These are phyloP conservation scores for Cladosporium sp. DNA, from an alignment of 2,329 filamentous ascomycete genomes.

Conservation along the genomic window DNA sequence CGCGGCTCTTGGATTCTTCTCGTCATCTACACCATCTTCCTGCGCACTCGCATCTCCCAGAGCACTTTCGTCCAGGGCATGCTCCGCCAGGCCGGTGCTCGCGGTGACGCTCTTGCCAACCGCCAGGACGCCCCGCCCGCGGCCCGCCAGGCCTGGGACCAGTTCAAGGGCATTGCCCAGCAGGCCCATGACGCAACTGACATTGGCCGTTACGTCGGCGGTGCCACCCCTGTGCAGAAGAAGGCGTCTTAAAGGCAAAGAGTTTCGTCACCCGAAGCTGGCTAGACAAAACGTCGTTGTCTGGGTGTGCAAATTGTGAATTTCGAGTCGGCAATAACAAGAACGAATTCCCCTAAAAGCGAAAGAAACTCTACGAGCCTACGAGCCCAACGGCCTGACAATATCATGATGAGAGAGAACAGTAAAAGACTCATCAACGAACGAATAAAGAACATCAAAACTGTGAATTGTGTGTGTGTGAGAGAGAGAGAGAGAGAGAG, in stretches of 20 bases:
- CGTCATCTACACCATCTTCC: slow-evolving; percentile 80
- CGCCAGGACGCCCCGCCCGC: slow-evolving; percentile 81
- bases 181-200: slow-evolving; percentile 79
- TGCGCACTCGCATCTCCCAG: slow-evolving; percentile 84
- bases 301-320: neutral
- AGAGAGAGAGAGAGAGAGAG: neutral
- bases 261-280: neutral
- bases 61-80: slow-evolving; percentile 88
- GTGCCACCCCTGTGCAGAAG: slow-evolving; percentile 53
- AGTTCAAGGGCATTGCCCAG: slow-evolving; percentile 65
- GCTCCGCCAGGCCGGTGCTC: slow-evolving; percentile 65
- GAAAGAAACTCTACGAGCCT: slow-evolving; percentile 11
- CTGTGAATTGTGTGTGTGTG: neutral
- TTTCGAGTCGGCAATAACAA: neutral
- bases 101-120: slow-evolving; percentile 75
- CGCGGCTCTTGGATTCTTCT: slow-evolving; percentile 88
- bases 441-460: neutral
- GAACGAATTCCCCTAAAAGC: neutral
- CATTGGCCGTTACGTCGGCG: slow-evolving; percentile 64
- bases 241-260: slow-evolving; percentile 52
- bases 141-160: slow-evolving; percentile 74
- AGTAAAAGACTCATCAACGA: neutral
- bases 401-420: neutral
- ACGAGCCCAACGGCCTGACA: slow-evolving; percentile 13
- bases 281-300: neutral